phyloP scores from a whole-genome alignment of 2,329 filamentous ascomycete genomes.

The Ilyonectria robusta region DNA sequence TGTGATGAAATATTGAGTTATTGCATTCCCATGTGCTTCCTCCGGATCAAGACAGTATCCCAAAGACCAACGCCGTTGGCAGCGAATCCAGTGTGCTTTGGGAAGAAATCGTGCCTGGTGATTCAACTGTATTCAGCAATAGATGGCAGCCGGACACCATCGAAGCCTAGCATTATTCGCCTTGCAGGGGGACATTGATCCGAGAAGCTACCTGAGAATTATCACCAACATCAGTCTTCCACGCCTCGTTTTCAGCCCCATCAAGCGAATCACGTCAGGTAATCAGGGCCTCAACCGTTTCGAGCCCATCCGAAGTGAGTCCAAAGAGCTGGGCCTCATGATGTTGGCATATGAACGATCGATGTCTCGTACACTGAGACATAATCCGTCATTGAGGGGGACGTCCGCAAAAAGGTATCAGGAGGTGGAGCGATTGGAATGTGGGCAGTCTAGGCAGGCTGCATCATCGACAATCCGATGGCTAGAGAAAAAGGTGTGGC shows the following conservation, averaged over 20 bases:
- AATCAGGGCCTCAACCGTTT: neutral
- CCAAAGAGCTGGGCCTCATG: neutral
- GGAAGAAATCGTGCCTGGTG: too few species aligned
- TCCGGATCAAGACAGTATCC: too few species aligned
- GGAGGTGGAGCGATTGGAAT: neutral
- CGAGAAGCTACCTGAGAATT: neutral
- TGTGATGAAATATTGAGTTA: too few species aligned
- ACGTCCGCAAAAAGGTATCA: neutral
- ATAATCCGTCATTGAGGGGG: neutral
- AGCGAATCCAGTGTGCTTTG: too few species aligned
- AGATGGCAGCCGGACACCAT: neutral
- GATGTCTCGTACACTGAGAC: neutral
- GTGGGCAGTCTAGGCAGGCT: neutral
- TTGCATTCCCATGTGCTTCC: too few species aligned
- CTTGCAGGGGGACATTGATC: neutral
- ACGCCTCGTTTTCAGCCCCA: neutral
- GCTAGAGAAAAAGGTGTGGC: neutral
- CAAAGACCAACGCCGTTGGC: too few species aligned
- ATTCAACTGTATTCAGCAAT: neutral
- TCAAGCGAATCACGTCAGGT: neutral
- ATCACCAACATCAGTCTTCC: neutral
- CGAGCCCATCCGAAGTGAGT: neutral
- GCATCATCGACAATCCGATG: neutral
- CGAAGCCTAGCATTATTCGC: neutral
- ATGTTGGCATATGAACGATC: neutral